Conservation (phyloP, 2,329 filamentous ascomycete genomes). For the Apiospora pterosperma region DNA sequence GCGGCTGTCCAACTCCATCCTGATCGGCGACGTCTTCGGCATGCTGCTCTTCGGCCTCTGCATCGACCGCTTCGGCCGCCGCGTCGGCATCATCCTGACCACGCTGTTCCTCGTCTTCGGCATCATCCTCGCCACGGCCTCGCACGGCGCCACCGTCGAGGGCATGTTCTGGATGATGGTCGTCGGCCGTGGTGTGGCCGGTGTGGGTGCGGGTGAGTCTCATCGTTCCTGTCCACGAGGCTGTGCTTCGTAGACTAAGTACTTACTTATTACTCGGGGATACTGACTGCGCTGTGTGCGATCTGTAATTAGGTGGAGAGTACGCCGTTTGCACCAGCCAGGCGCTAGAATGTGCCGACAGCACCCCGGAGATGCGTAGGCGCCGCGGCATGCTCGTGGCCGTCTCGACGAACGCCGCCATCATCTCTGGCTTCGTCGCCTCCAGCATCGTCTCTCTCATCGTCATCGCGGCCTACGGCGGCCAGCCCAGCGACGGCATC, state of each 20-base stretch:
- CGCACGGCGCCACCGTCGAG: slow-evolving; percentile 39
- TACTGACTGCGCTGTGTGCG: not conserved
- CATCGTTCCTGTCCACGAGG: not conserved
- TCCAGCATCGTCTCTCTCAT: slow-evolving; percentile 44
- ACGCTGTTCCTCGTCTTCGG: slow-evolving; percentile 44
- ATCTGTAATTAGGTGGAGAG: slow-evolving; percentile 19
- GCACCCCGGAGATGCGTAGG: slow-evolving; percentile 19
- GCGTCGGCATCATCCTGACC: slow-evolving; percentile 40
- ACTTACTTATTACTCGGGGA: no score
- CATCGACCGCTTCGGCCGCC: slow-evolving; percentile 43
- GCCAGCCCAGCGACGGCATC: slow-evolving; percentile 34
- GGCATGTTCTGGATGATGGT: slow-evolving; percentile 54
- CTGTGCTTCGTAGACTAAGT: not conserved
- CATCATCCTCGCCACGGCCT: slow-evolving; percentile 40
- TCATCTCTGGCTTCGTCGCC: slow-evolving; percentile 37
- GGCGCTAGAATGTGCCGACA: slow-evolving; percentile 25
- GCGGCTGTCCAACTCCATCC: slow-evolving; percentile 34
- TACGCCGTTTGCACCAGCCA: slow-evolving; percentile 26
- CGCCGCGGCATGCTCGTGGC: slow-evolving; percentile 27
- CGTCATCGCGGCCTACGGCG: slow-evolving; percentile 35
- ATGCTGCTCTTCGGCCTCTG: slow-evolving; percentile 37
- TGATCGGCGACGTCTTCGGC: slow-evolving; percentile 39
- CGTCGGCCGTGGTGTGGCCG: slow-evolving; percentile 42
- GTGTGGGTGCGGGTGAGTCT: slow-evolving; percentile 39
- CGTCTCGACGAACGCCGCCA: slow-evolving; percentile 38